These are phyloP conservation scores for Davidsoniella neocaledoniae DNA, from an alignment of 2,329 filamentous ascomycete genomes.

Conservation along the genomic window DNA sequence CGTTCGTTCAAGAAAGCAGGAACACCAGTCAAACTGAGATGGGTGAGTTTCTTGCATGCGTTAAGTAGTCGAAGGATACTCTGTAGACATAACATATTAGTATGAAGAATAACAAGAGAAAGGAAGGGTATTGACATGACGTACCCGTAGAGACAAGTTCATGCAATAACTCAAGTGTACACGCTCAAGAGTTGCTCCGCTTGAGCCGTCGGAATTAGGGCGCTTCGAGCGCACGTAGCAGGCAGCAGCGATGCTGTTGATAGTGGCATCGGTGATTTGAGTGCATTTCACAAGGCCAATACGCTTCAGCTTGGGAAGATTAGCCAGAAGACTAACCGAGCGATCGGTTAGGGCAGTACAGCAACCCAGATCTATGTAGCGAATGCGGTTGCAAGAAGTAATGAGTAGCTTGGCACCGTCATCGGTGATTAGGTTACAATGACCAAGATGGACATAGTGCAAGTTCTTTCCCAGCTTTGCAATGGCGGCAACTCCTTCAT, in stretches of 20 bases:
- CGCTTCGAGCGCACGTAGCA: background rate
- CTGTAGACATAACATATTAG: conserved; percentile 19
- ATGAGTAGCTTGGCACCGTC: conserved; percentile 72
- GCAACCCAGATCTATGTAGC: conserved; percentile 96
- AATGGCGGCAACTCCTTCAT: conserved; percentile 73
- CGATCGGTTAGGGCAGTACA: conserved; percentile 75
- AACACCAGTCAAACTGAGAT: conserved; percentile 86
- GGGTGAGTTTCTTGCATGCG: conserved; percentile 79
- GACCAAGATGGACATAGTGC: conserved; percentile 89
- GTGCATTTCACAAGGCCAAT: conserved; percentile 92
- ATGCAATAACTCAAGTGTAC: conserved; percentile 95
- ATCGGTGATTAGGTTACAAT: conserved; percentile 85
- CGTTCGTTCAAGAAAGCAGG: conserved; percentile 78
- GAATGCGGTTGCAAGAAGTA: conserved; percentile 73
- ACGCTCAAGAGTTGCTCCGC: conserved; percentile 53
- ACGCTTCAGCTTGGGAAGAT: conserved; percentile 79
- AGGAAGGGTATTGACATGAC: conserved; percentile 17
- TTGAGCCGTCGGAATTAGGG: conserved; percentile 14
- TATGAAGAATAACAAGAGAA: background rate
- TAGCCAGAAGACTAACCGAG: conserved; percentile 69
- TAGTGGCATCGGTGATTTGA: conserved; percentile 77
- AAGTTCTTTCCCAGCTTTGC: conserved; percentile 84
- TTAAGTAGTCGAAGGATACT: conserved; percentile 83
- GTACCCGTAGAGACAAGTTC: conserved; percentile 63
- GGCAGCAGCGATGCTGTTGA: conserved; percentile 23